Percentiles rank a stretch among this genome's conserved stretches.
Evolutionary conservation across 148 eudicot species (phyloP).

Genomic region (Rhododendron simsii): DNA sequence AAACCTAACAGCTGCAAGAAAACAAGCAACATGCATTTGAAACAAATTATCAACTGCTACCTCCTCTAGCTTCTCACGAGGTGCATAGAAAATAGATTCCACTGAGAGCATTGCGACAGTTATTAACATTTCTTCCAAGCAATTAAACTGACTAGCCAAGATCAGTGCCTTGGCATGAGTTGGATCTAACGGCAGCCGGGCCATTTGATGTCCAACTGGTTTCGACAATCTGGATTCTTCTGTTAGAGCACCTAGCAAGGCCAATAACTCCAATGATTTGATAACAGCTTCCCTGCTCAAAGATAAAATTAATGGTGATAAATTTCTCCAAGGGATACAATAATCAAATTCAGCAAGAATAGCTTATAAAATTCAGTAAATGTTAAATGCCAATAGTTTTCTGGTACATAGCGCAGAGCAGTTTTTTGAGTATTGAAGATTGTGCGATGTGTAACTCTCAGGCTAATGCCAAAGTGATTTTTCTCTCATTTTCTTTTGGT

Average conservation of each 20-base stretch:
- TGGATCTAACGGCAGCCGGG: constrained; percentile 85
- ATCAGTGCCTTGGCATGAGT: constrained; percentile 78
- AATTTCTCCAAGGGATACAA: not conserved
- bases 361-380: not conserved
- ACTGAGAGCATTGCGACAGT: constrained; percentile 91
- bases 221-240: constrained; percentile 78
- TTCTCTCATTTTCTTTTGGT: not conserved
- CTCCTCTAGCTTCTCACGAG: constrained; percentile 92
- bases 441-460: not conserved
- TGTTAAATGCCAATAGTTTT: not conserved
- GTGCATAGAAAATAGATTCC: constrained; percentile 78
- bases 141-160: constrained; percentile 68
- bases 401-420: not conserved
- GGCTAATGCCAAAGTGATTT: not conserved
- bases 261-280: constrained; percentile 68
- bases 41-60: constrained; percentile 28
- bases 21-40: not conserved
- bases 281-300: constrained; percentile 65
- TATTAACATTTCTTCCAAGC: constrained; percentile 95
- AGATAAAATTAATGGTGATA: not conserved
- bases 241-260: constrained; percentile 83
- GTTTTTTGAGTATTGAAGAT: not conserved
- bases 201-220: constrained; percentile 90
- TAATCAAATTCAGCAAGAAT: not conserved
- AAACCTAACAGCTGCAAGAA: not conserved